Evolutionary conservation across 2,329 filamentous ascomycete genomes (phyloP), one percentile per base, ranked within the genome.

Genomic region (Colletotrichum lupini): DNA sequence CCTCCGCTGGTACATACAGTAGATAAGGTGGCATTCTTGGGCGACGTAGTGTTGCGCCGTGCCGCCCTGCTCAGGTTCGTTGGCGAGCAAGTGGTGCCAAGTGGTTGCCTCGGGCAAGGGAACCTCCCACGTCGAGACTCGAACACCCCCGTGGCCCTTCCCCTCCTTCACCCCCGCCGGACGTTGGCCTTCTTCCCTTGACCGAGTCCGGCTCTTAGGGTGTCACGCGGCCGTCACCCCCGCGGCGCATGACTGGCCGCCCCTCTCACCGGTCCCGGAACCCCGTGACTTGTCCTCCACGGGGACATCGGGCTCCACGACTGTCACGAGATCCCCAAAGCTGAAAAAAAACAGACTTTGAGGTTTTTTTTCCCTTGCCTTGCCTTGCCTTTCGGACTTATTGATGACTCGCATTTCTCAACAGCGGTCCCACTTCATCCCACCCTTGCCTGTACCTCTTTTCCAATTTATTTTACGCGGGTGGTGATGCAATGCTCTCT

Each of bases 191-290:
- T 53, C 32, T 60, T 69, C 55, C 67, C 59, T 35, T 69, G 66
- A 69, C 70, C 70, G 70, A 70, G 60, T 60, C 70, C 70, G 70
- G 67, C 35, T 65, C 67, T 69, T 69, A 46, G 62, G 42, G 53
- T 70, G 70, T 73, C 70, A 73, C 67, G 70, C 67, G 70, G 70
- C 67, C 67, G 60, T 49, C 35, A 49, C 42, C 55, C 59, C 60
- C 60, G 49, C 70, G 70, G 66, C 67, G 70, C 70, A 73, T 73
- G 70, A 73, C 67, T 73, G 67, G 67, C 70, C 60, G 62, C 56
- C 28, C 67, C 59, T 70, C 49, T 73, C 70, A 73, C 70, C 70
- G 70, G 70, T 73, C 60, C 70, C 70, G 59, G 66, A 69, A 64
- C 32, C 59, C 68, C 67, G 28, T 69, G 67, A 68, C 52, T 42